Percentiles rank a stretch among this genome's conserved stretches.
phyloP scores from a whole-genome alignment of 306 rosid genomes.

The Luffa aegyptiaca region DNA sequence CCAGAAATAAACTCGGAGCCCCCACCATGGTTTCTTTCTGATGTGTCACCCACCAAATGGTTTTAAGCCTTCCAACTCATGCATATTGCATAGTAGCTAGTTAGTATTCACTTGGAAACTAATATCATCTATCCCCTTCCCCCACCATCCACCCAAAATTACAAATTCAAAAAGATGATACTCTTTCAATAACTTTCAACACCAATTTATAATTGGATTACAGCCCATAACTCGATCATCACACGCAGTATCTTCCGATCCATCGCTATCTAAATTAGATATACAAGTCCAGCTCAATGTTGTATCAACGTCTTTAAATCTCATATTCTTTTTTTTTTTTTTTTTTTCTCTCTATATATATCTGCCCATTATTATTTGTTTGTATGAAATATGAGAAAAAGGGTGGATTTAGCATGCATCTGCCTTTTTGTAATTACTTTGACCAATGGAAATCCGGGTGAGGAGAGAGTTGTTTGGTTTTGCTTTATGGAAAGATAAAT shows the following conservation, averaged over 20 bases:
- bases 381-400: no score
- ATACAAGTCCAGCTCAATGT: background rate
- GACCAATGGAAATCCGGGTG: background rate
- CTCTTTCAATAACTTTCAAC: no score
- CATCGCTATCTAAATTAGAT: background rate
- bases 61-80: conserved; percentile 61
- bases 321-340: no score
- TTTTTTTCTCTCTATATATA: no score
- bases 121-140: background rate
- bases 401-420: background rate
- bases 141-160: background rate
- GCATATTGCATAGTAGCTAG: no score
- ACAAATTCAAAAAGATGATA: background rate
- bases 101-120: background rate
- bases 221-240: background rate
- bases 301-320: background rate
- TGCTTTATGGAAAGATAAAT: background rate
- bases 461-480: background rate
- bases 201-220: background rate
- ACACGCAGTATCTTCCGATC: background rate
- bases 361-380: no score
- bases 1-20: conserved; percentile 17
- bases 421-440: background rate
- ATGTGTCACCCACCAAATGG: conserved; percentile 87
- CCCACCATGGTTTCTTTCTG: conserved; percentile 46